phyloP scores from a whole-genome alignment of 1,284 basidiomycete species.

The Cutaneotrichosporon dermatis region DNA sequence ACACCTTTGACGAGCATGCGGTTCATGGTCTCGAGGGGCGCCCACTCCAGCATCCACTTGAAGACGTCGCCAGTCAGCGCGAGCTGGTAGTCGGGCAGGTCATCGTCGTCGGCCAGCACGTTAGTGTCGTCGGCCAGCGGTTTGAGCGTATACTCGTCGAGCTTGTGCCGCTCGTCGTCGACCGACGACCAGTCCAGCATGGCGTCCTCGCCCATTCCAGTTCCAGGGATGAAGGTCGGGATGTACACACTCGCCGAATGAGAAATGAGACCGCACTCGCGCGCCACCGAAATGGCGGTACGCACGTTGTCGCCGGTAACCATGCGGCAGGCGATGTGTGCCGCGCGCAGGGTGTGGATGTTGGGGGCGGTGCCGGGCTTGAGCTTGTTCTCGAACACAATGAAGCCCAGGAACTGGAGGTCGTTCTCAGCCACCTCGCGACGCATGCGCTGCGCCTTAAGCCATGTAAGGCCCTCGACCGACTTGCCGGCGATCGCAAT shows the following conservation, averaged over 20 bases:
- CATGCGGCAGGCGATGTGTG: slow-evolving; percentile 94
- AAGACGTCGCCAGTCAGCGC: slow-evolving; percentile 97
- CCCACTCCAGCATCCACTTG: slow-evolving; percentile 96
- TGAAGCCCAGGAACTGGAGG: slow-evolving; percentile 86
- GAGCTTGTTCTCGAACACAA: slow-evolving; percentile 98
- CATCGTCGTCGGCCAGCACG: slow-evolving; percentile 67
- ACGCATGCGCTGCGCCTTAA: slow-evolving; percentile 95
- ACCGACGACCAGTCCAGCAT: slow-evolving; percentile 86
- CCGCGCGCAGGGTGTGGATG: slow-evolving; percentile 80
- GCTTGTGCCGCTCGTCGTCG: slow-evolving; percentile 78
- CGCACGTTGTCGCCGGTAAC: slow-evolving; percentile 97
- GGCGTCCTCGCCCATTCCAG: slow-evolving; percentile 63
- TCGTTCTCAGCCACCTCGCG: slow-evolving; percentile 91
- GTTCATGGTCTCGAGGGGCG: slow-evolving; percentile 86
- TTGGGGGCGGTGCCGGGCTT: slow-evolving; percentile 90
- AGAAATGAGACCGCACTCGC: slow-evolving; percentile 87
- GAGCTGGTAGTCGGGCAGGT: slow-evolving; percentile 74
- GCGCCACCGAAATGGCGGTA: slow-evolving; percentile 93
- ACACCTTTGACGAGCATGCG: slow-evolving; percentile 98
- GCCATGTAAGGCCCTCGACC: slow-evolving; percentile 89
- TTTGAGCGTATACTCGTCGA: slow-evolving; percentile 84
- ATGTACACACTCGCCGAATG: slow-evolving; percentile 89
- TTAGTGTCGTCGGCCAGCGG: slow-evolving; percentile 60
- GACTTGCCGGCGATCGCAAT: slow-evolving; percentile 98
- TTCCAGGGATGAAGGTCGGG: slow-evolving; percentile 74